Evolutionary conservation across 2,329 filamentous ascomycete genomes (phyloP), one percentile per base, ranked within the genome.

Genomic region (Xylariaceae sp.): DNA sequence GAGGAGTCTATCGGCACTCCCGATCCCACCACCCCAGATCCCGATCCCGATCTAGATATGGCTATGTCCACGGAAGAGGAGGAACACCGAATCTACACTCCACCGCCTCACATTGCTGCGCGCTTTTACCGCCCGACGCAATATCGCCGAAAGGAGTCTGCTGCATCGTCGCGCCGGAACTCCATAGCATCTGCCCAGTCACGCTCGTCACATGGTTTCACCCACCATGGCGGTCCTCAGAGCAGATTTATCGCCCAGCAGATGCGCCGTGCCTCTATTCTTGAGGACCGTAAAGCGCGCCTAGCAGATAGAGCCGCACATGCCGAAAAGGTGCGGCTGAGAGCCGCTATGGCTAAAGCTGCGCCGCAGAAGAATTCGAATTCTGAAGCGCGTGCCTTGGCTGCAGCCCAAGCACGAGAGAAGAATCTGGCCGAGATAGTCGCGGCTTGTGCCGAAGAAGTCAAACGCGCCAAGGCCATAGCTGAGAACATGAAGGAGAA

Each of bases 391-490:
- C 81, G 87, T 44, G 88, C 89, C 3, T 74, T 92, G 53, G 90
- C 90, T 5, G 90, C 89, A 4, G 85, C 91, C 58, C 82, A 91
- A 60, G 87, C 89, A 1, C 82, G 91, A 53, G 88, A 93, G 74
- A 88, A 88, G 63, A 91, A 92, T 63, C 74, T 94, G 15, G 89
- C 88, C 7, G 89, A 92, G 69, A 92, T 93, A 36, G 88, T 90
- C 3, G 88, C 89, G 42, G 81, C 84, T 55, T 93, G 90, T 67
- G 90, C 90, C 16, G 89, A 92, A 70, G 90, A 94, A 69, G 90
- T 94, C 13, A 86, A 88, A 67, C 82, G 89, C 59, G 89, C 89
- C 46, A 93, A 93, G 76, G 87, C 88, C 44, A 81, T 92, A n/a
- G 89, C 89, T 11, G 89, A 91, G 70, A 86, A 82, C 53, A 91